Base-by-base conservation (phyloP, 257 asterid species). In the Plectranthus barbatus region DNA sequence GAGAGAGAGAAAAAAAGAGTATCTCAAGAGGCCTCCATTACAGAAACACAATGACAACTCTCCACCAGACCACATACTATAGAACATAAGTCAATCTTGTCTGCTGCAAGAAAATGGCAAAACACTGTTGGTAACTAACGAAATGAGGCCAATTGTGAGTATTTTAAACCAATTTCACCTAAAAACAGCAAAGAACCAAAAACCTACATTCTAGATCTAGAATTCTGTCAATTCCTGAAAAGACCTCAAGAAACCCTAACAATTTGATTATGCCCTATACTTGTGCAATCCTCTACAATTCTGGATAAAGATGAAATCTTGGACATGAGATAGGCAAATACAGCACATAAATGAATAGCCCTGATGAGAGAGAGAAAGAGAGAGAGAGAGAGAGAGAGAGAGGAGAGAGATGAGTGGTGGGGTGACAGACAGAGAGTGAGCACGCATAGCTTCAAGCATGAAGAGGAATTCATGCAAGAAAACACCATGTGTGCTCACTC, bases 391-490 rank as follows among this genome's bases (percentile, higher is more conserved):
- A 42, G 2, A 26, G 31, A 26, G 31, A 5, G 31, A 26, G 1
- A 56, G 3, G 36, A 13, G 58, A 56, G 71, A 19, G 63, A 47
- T 59, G 23, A 17, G 55, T 9, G 42, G 45, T 8, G 60, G 74
- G 77, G 86, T 73, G 86, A 83, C 90, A 71, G 84, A 69, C 0
- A 83, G 84, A 83, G 84, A 31, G 90, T 74, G 68, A 78, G 90
- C 90, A 83, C 90, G 11, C 83, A 83, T 26, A 67, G 81, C 74
- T 73, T 80, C 79, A 56, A 69, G 79, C 80, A 73, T 73, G 48
- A 23, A 41, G 56, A 23, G 8, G 23, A 36, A 33, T 47, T 74
- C 74, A 80, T 83, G 80, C 83, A 76, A 74, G 79, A 79, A 70
- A 72, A 69, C 70, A 72, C 79, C 76, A 69, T 79, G 68, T 66